Percentiles rank a stretch among this genome's conserved stretches.
Conservation (phyloP, 2,329 filamentous ascomycete genomes). For the Tolypocladium cylindrosporum region DNA sequence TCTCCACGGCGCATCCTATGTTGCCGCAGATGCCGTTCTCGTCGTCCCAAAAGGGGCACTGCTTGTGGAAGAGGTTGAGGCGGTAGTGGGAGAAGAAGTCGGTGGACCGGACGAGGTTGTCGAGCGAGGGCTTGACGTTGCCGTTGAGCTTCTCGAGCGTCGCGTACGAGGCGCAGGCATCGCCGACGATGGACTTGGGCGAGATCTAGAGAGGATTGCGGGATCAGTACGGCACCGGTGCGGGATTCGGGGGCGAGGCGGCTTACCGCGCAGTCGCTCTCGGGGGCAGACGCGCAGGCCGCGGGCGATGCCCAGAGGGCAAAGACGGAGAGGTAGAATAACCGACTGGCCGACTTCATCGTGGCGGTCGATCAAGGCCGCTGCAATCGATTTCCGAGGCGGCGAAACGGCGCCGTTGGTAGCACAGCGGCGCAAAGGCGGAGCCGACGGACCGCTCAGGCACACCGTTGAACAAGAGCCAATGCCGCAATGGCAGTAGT, state of each 20-base stretch:
- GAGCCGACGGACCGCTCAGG: neutral
- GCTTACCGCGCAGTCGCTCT: slow-evolving; percentile 46
- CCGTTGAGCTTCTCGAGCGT: slow-evolving; percentile 79
- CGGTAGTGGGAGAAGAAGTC: slow-evolving; percentile 99
- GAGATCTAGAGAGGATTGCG: slow-evolving; percentile 47
- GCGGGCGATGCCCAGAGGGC: slow-evolving; percentile 41
- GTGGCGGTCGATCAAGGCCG: slow-evolving; percentile 1
- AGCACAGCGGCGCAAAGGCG: neutral
- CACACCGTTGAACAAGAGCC: neutral
- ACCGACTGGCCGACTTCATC: slow-evolving; percentile 43
- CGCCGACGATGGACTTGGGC: slow-evolving; percentile 77
- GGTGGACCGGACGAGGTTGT: slow-evolving; percentile 73
- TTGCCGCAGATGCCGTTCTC: slow-evolving; percentile 92
- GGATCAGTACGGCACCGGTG: neutral
- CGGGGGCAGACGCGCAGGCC: slow-evolving; percentile 28
- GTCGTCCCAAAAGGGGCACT: slow-evolving; percentile 94
- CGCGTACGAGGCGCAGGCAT: slow-evolving; percentile 89
- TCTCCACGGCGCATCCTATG: slow-evolving; percentile 91
- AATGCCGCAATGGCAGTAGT: neutral
- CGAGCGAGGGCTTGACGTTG: slow-evolving; percentile 64
- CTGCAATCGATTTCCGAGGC: neutral
- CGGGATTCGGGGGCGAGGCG: slow-evolving; percentile 3
- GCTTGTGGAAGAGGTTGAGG: slow-evolving; percentile 86
- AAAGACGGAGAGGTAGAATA: slow-evolving; percentile 48
- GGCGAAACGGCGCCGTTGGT: neutral